phyloP scores from a whole-genome alignment of 2,329 filamentous ascomycete genomes.

The Drechslerella dactyloides region DNA sequence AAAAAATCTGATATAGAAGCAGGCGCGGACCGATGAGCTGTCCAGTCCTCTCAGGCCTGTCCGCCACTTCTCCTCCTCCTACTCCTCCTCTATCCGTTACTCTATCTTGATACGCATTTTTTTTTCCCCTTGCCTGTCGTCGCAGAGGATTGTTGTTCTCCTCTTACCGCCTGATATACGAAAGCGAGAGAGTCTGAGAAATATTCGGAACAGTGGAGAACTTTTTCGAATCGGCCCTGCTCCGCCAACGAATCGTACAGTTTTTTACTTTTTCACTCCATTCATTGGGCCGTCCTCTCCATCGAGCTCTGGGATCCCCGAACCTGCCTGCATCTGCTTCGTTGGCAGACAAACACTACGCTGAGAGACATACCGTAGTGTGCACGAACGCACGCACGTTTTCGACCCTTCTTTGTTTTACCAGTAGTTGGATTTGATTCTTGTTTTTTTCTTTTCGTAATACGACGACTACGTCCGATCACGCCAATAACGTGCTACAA shows the following conservation, averaged over 20 bases:
- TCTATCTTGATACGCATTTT: slow-evolving; percentile 8
- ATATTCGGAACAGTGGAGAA: slow-evolving; percentile 2
- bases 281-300: neutral
- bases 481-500: slow-evolving; percentile 40
- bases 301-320: slow-evolving; percentile 35
- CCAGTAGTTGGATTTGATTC: neutral
- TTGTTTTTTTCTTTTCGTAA: slow-evolving; percentile 16
- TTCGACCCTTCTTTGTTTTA: neutral
- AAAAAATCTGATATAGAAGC: slow-evolving; percentile 35
- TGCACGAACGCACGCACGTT: neutral
- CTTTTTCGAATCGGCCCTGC: neutral
- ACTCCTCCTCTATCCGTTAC: slow-evolving; percentile 17
- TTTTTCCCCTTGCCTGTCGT: slow-evolving; percentile 9
- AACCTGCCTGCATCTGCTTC: slow-evolving; percentile 46
- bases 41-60: slow-evolving; percentile 4
- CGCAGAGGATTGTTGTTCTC: slow-evolving; percentile 1
- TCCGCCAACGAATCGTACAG: slow-evolving; percentile 48
- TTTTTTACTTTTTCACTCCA: slow-evolving; percentile 32
- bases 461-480: slow-evolving; percentile 11
- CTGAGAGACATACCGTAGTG: neutral
- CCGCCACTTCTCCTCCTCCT: slow-evolving; percentile 24
- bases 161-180: neutral
- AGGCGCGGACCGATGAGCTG: slow-evolving; percentile 40
- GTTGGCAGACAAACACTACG: slow-evolving; percentile 36
- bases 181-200: neutral